Evolutionary conservation across 2,329 filamentous ascomycete species (phyloP).

Genomic region (Beauveria caledonica): DNA sequence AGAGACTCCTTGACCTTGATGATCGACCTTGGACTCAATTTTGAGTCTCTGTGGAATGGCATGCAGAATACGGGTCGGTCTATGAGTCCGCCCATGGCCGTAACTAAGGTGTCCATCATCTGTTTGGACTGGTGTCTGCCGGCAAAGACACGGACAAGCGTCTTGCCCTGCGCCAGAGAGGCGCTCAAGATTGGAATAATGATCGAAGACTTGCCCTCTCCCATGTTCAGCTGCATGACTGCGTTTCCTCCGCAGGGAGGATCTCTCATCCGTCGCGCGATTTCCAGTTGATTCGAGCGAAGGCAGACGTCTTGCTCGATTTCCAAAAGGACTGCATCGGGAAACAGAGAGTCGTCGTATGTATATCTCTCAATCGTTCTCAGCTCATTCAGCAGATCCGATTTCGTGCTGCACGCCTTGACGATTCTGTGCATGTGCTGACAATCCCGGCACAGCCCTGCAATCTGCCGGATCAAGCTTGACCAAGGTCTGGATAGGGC

Average conservation of each 20-base stretch:
- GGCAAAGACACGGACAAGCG: slow-evolving; percentile 50
- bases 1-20: slow-evolving; percentile 29
- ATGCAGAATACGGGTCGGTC: slow-evolving; percentile 46
- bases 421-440: background rate
- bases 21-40: slow-evolving; percentile 24
- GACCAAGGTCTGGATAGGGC: background rate
- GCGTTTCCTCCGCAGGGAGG: slow-evolving; percentile 34
- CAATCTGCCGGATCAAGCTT: background rate
- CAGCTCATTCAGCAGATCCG: background rate
- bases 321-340: slow-evolving; percentile 57
- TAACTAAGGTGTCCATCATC: slow-evolving; percentile 48
- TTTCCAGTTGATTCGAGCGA: slow-evolving; percentile 47
- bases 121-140: slow-evolving; percentile 53
- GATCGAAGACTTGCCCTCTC: slow-evolving; percentile 61
- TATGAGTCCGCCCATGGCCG: slow-evolving; percentile 47
- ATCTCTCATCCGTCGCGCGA: slow-evolving; percentile 48
- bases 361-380: background rate
- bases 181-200: slow-evolving; percentile 58
- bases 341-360: slow-evolving; percentile 18
- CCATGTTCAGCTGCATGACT: slow-evolving; percentile 64
- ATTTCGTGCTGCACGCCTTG: slow-evolving; percentile 31
- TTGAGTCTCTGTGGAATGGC: slow-evolving; percentile 48
- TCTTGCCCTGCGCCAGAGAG: slow-evolving; percentile 39
- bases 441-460: background rate
- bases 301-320: slow-evolving; percentile 56